Base-by-base conservation (phyloP, 75 land plant species). In the Cupressus sempervirens region DNA sequence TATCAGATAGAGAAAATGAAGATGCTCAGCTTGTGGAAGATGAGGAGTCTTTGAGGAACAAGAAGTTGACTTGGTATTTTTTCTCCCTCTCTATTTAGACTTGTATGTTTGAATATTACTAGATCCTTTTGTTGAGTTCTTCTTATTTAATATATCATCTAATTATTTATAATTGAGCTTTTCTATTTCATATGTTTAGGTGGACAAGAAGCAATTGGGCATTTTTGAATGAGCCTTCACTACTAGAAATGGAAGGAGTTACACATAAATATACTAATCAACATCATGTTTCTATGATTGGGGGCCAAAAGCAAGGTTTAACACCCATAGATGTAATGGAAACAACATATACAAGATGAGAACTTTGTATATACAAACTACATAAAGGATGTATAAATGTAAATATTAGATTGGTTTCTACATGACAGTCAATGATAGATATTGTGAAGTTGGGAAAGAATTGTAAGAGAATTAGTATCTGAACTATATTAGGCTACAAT, bases 141-240 rank as follows among this genome's bases (percentile, higher is more conserved):
- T 50, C 2, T 1, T 50, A 14, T 50, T 3, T 50, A 50, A 50
- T 50, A 15, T 34, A 4, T 9, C 50, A 8, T 48, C 50, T 9
- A 0, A 48, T 34, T 73, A 36, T 13, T 14, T 72, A 12, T 30
- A 14, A 13, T 34, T 73, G 76, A 16, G 34, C 13, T 34, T 4
- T 16, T 15, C 36, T 3, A 15, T 2, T 50, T 50, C 53, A 50
- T 50, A 12, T 50, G 13, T 86, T 38, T 87, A 93, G 96, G 96
- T 94, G 96, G 96, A 93, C 90, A 54, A 92, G 94, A 56, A 94
- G 94, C 87, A 91, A 85, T 70, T 94, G 79, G 87, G 96, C 96
- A 40, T 94, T 91, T 85, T 91, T 94, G 75, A 94, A 93, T 84
- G 94, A 93, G 75, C 93, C 93, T 48, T 94, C 96, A 13, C 90